Evolutionary conservation across 2,329 filamentous ascomycete genomes (phyloP), one percentile per base, ranked within the genome.

Genomic region (Cryphonectria nitschkei): DNA sequence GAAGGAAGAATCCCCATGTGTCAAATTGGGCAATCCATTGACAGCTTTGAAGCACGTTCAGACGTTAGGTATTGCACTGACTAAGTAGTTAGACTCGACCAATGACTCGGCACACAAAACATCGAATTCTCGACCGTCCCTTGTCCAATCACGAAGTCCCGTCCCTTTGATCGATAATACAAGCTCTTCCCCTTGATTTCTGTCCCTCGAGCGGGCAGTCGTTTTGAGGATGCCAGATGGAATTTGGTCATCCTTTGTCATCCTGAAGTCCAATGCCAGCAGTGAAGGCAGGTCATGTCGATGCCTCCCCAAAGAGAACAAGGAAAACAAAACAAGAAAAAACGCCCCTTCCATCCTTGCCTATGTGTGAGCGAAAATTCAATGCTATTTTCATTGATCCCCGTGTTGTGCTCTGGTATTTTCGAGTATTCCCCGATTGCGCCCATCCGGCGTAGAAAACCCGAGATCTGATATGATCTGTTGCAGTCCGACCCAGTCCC

Each of bases 11-110:
- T 26, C 26, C 11, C 9, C 37, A 39, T 9, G 11, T 39, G n/a
- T 32, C 26, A 16, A 19, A 61, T 19, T 39, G 58, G 58, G 26
- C 32, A 61, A 39, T 37, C 37, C 58, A 61, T 39, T 61, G 9
- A 26, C 29, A 9, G 6, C 32, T 37, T 32, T 37, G 43, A 37
- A 60, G 29, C 56, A 37, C 32, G 26, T 67, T 56, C 50, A 62
- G 43, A 41, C 63, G 29, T 69, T 58, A 58, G 62, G 60, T 63
- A 66, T 63, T 62, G 68, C 64, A 70, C 64, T 72, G 62, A 72
- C 64, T 72, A 56, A 72, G 52, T 58, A 37, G 68, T 69, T 62
- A n/a, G 69, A 68, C 67, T 67, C 43, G 58, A 69, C 43, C 50
- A 46, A 56, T 22, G 32, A 39, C 13, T 32, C 46, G 37, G 29